Conservation (phyloP, 305 asterid species). For the Ilex paraguariensis region DNA sequence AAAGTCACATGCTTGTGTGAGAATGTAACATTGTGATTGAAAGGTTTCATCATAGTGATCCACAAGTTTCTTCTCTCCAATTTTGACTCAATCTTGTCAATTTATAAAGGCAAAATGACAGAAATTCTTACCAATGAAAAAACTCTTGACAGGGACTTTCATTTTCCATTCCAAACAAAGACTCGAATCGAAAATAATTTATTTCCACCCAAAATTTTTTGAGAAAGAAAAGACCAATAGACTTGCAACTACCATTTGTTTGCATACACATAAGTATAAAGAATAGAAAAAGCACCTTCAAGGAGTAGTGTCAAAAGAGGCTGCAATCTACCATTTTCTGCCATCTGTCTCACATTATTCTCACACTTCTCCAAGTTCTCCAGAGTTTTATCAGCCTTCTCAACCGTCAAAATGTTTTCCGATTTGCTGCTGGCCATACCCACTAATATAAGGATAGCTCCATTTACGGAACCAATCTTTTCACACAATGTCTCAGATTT, state of each 20-base stretch:
- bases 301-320: conserved; percentile 2
- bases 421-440: conserved; percentile 3
- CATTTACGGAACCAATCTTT: conserved; percentile 1
- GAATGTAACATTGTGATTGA: too few relatives aligned
- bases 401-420: not conserved
- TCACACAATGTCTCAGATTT: conserved; percentile 1
- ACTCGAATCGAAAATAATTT: too few relatives aligned
- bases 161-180: too few relatives aligned
- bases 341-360: conserved; percentile 6
- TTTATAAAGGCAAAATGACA: too few relatives aligned
- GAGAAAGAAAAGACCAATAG: not conserved
- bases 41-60: too few relatives aligned
- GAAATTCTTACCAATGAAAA: too few relatives aligned
- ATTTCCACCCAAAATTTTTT: too few relatives aligned
- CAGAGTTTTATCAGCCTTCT: conserved; percentile 3
- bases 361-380: conserved; percentile 4
- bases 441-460: conserved; percentile 2
- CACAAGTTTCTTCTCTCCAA: too few relatives aligned
- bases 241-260: not conserved
- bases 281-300: not conserved
- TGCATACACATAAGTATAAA: too few relatives aligned
- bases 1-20: too few relatives aligned
- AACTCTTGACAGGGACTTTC: too few relatives aligned
- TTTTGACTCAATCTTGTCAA: too few relatives aligned
- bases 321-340: conserved; percentile 6